These are phyloP conservation scores for Solanum bukasovii DNA, from an alignment of 257 asterid genomes.

Conservation along the genomic window DNA sequence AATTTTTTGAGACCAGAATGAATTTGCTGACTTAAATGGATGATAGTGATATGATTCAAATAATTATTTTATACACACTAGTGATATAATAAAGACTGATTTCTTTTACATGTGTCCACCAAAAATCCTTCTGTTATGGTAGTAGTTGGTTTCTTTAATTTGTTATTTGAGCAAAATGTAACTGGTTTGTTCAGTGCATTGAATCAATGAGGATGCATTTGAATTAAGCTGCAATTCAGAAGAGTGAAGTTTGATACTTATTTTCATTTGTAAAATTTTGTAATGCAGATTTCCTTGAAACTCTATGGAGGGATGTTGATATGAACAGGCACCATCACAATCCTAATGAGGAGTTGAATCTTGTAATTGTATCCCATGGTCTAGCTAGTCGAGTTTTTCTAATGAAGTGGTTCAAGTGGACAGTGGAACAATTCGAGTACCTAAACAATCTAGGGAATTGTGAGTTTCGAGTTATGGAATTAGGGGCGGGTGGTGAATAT, in stretches of 20 bases:
- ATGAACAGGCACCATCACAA: constrained; percentile 29
- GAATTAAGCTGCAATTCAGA: neutral
- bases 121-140: neutral
- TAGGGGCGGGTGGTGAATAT: constrained; percentile 34
- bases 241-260: neutral
- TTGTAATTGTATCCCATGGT: constrained; percentile 31
- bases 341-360: constrained; percentile 19
- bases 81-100: neutral
- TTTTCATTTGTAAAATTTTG: neutral
- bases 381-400: constrained; percentile 28
- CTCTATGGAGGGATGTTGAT: constrained; percentile 37
- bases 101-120: neutral
- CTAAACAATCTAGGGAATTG: constrained; percentile 20
- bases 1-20: neutral
- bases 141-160: neutral
- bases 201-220: neutral
- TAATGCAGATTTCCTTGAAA: constrained; percentile 32
- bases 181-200: neutral
- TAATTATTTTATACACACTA: neutral
- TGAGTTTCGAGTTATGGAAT: constrained; percentile 34
- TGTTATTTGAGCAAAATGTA: neutral
- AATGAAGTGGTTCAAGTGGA: constrained; percentile 49
- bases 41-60: neutral
- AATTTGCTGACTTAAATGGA: neutral
- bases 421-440: constrained; percentile 30